phyloP scores from a whole-genome alignment of 2,329 filamentous ascomycete genomes.

The Colletotrichum sidae region DNA sequence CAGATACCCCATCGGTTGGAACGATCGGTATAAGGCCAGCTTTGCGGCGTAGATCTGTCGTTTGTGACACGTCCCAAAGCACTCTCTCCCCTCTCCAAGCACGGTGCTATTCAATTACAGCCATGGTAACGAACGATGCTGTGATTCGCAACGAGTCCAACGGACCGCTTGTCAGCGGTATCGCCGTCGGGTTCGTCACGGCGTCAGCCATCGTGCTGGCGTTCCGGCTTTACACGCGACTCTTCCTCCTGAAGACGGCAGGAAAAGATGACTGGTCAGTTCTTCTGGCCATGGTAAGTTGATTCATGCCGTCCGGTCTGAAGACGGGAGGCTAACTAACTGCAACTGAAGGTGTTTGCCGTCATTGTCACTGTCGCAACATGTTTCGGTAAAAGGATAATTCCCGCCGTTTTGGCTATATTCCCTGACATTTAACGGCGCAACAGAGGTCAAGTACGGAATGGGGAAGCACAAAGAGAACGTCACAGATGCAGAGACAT shows the following conservation, averaged over 20 bases:
- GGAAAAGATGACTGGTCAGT: constrained; percentile 47
- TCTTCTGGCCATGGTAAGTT: constrained; percentile 39
- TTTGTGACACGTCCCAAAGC: too few species aligned
- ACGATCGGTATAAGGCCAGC: too few species aligned
- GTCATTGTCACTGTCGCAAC: constrained; percentile 35
- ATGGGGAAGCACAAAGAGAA: constrained; percentile 43
- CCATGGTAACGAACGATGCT: not conserved
- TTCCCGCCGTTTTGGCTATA: too few species aligned
- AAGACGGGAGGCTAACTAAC: constrained; percentile 14
- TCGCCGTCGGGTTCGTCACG: constrained; percentile 40
- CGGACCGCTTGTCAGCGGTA: constrained; percentile 38
- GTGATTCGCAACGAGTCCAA: constrained; percentile 39
- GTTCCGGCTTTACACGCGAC: constrained; percentile 42
- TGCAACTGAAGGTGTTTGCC: constrained; percentile 36
- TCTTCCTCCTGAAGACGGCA: constrained; percentile 39
- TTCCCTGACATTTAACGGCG: not conserved
- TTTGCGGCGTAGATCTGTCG: too few species aligned
- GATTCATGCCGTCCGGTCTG: not conserved
- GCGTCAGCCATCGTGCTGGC: constrained; percentile 34
- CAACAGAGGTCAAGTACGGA: constrained; percentile 41
- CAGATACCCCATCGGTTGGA: too few species aligned
- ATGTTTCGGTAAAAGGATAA: not conserved
- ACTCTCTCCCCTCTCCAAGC: too few species aligned
- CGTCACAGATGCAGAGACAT: constrained; percentile 35
- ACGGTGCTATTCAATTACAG: not conserved